Evolutionary conservation across 148 eudicot species (phyloP), one percentile per base, ranked within the genome.

Genomic region (Spergularia marina): DNA sequence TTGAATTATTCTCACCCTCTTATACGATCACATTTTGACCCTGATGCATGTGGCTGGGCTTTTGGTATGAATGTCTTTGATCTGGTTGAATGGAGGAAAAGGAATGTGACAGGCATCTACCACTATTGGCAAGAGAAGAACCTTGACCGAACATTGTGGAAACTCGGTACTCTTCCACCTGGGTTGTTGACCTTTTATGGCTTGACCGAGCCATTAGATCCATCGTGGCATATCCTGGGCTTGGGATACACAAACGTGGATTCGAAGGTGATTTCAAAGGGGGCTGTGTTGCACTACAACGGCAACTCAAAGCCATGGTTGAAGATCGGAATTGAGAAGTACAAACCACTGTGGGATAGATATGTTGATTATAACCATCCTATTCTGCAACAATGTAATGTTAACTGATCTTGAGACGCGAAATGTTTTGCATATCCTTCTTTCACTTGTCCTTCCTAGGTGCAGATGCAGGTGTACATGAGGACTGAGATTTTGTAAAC

Each of bases 31-130:
- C 94, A 91, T 84, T 91, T 91, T 79, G 94, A 91, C 68, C 97
- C 94, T 0, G 97, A 91, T 83, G 97, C 97, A 23, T 91, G 97
- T 78, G 97, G 97, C 56, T 91, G 97, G 97, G 97, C 97, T 10
- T 91, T 89, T 66, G 97, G 97, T 72, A 91, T 91, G 97, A 91
- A 91, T 44, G 88, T 91, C 55, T 91, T 91, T 64, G 97, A 91
- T 71, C 76, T 91, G 74, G 92, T 89, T 21, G 88, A 91, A 82
- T 91, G 97, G 97, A 85, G 97, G 81, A 84, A 85, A 74, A 88
- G 89, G 74, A 87, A 91, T 65, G 97, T 91, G 47, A 91, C 97
- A 0, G 97, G 97, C 44, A 89, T 91, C 63, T 91, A 91, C 74
- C 97, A 91, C 76, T 91, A 91, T 40, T 91, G 97, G 97, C 97